phyloP scores from a whole-genome alignment of 176 grass and related monocot genomes.

The Bolboschoenus planiculmis region DNA sequence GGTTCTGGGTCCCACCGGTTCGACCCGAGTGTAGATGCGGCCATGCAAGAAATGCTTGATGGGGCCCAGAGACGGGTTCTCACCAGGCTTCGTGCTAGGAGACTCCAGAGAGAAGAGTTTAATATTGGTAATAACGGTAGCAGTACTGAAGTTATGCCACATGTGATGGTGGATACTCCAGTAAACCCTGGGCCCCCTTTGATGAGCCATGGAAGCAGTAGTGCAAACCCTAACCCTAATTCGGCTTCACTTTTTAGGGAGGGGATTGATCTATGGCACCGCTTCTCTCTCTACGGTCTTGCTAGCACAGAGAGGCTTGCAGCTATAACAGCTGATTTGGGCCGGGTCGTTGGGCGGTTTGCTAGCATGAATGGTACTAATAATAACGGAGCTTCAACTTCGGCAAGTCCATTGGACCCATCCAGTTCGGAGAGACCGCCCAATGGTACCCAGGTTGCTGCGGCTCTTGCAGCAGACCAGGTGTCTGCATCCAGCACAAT shows the following conservation, averaged over 20 bases:
- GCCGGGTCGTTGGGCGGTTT: slow-evolving; percentile 53
- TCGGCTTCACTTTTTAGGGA: slow-evolving; percentile 42
- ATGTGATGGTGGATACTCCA: slow-evolving; percentile 14
- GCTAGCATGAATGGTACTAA: slow-evolving; percentile 16
- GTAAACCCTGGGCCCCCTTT: slow-evolving; percentile 2
- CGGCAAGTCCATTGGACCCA: slow-evolving; percentile 32
- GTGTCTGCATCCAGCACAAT: slow-evolving; percentile 80
- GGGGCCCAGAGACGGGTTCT: slow-evolving; percentile 39
- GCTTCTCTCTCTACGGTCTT: slow-evolving; percentile 53
- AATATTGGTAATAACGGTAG: background rate
- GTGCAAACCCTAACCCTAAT: slow-evolving; percentile 33
- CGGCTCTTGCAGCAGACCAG: slow-evolving; percentile 62
- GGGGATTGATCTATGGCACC: slow-evolving; percentile 62
- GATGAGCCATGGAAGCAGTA: slow-evolving; percentile 34
- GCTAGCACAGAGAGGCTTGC: slow-evolving; percentile 61
- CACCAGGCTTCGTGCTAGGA: slow-evolving; percentile 51
- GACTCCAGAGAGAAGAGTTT: slow-evolving; percentile 44
- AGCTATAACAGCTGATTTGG: slow-evolving; percentile 52
- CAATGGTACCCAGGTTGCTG: slow-evolving; percentile 29
- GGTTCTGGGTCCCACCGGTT: slow-evolving; percentile 31
- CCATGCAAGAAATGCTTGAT: slow-evolving; percentile 46
- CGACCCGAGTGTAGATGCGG: slow-evolving; percentile 48
- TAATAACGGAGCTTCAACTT: slow-evolving; percentile 53
- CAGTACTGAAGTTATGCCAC: background rate
- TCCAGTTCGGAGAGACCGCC: slow-evolving; percentile 38